phyloP scores from a whole-genome alignment of 2,329 filamentous ascomycete species.

The Grosmannia serpens region DNA sequence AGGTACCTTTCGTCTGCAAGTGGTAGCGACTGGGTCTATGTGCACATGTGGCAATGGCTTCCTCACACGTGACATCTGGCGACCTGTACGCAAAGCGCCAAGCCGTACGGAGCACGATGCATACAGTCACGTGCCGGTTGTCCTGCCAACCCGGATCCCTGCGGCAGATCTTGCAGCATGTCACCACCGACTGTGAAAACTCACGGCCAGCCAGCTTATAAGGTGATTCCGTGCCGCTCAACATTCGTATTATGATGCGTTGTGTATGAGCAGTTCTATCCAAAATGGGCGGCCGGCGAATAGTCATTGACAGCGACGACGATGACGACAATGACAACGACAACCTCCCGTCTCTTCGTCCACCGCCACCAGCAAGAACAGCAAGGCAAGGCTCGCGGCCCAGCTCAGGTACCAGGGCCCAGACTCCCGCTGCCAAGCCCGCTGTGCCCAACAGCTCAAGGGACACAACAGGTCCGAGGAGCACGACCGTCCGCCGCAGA shows the following conservation, averaged over 20 bases:
- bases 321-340: constrained; percentile 3
- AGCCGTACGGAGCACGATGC: too few species aligned
- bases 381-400: background rate
- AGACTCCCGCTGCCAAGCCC: background rate
- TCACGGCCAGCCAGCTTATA: background rate
- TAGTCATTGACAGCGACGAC: constrained; percentile 11
- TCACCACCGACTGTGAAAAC: background rate
- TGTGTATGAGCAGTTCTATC: background rate
- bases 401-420: background rate
- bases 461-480: background rate
- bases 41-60: too few species aligned
- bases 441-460: background rate
- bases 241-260: background rate
- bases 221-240: background rate
- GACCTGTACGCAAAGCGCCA: too few species aligned
- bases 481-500: constrained; percentile 3
- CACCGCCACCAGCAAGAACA: background rate
- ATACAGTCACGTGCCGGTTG: background rate
- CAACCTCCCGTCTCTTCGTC: background rate
- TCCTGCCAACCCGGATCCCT: background rate
- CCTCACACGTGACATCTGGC: too few species aligned
- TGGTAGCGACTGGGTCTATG: too few species aligned
- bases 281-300: constrained; percentile 1
- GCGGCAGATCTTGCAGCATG: background rate
- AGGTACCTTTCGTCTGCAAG: too few species aligned